A percentile compares a stretch with the other conserved stretches of the same genome.
phyloP scores from a whole-genome alignment of 352 stramenopile genomes.

The Phytopythium chamaehyphon region DNA sequence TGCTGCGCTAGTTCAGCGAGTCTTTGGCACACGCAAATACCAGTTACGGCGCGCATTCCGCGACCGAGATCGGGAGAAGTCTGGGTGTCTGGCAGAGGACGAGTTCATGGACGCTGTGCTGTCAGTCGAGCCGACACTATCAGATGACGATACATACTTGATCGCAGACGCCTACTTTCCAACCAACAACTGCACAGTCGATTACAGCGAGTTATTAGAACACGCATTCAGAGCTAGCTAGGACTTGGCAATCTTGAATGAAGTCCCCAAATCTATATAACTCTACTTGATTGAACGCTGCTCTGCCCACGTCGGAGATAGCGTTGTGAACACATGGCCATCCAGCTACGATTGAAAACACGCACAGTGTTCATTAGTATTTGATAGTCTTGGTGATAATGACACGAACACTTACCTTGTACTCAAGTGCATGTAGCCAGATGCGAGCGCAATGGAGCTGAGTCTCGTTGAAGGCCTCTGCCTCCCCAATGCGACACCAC shows the following conservation, averaged over 20 bases:
- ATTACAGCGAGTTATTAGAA: conserved; percentile 70
- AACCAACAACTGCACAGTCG: conserved; percentile 60
- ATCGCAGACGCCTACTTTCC: conserved; percentile 72
- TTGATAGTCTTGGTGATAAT: conserved; percentile 6
- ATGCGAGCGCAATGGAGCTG: conserved; percentile 83
- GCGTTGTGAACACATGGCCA: conserved; percentile 52
- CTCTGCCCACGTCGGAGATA: conserved; percentile 59
- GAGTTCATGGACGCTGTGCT: conserved; percentile 74
- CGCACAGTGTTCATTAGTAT: background rate
- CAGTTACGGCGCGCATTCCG: conserved; percentile 62
- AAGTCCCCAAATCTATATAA: too few relatives aligned
- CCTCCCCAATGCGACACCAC: conserved; percentile 61
- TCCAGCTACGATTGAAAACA: conserved; percentile 57
- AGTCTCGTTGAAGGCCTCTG: conserved; percentile 78
- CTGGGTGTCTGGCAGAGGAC: conserved; percentile 54
- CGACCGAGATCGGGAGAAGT: conserved; percentile 52
- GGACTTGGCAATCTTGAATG: too few relatives aligned
- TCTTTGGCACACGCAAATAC: conserved; percentile 66
- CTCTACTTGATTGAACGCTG: conserved; percentile 5
- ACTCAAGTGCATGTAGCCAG: conserved; percentile 84
- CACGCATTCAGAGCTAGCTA: conserved; percentile 41
- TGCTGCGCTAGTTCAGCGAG: conserved; percentile 25
- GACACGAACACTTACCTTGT: conserved; percentile 52
- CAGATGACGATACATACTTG: conserved; percentile 69
- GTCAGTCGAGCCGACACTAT: conserved; percentile 49